Conservation (phyloP, 2,329 filamentous ascomycete species). For the Pyricularia pennisetigena region DNA sequence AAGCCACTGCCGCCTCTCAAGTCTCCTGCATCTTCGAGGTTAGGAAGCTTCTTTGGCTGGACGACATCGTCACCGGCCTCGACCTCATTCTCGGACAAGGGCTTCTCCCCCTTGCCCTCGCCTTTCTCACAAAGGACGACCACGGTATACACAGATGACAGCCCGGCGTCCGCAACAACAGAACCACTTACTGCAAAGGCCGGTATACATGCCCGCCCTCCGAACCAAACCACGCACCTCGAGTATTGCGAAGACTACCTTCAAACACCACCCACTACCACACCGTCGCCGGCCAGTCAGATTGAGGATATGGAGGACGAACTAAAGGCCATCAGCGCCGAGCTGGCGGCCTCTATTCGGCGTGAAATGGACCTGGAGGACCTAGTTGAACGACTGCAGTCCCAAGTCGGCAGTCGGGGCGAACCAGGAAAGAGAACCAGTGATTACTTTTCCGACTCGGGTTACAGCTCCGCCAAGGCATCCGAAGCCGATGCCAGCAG, state of each 20-base stretch:
- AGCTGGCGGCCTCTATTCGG: conserved; percentile 85
- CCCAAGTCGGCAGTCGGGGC: conserved; percentile 53
- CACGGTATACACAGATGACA: conserved; percentile 29
- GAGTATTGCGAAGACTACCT: conserved; percentile 42
- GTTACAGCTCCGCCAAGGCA: conserved; percentile 73
- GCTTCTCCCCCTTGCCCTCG: conserved; percentile 37
- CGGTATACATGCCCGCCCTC: conserved; percentile 27
- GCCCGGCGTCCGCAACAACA: conserved; percentile 23
- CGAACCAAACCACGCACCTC: conserved; percentile 28
- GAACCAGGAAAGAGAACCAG: conserved; percentile 67
- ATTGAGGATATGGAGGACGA: conserved; percentile 91
- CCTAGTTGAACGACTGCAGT: conserved; percentile 76
- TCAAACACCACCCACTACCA: conserved; percentile 33
- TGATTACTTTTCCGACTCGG: conserved; percentile 97
- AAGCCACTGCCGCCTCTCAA: conserved; percentile 38
- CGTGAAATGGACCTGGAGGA: conserved; percentile 96
- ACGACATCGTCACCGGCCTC: conserved; percentile 33
- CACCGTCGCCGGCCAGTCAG: conserved; percentile 33
- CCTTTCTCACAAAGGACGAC: conserved; percentile 33
- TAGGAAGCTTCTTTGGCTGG: conserved; percentile 47
- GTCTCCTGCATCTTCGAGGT: conserved; percentile 39
- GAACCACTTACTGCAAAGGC: conserved; percentile 10
- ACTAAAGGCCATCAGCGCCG: conserved; percentile 82
- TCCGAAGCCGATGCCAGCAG: conserved; percentile 54
- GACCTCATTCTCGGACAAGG: conserved; percentile 40